Conservation (phyloP, 495 filamentous ascomycete genomes). For the Jackrogersella minutella region DNA sequence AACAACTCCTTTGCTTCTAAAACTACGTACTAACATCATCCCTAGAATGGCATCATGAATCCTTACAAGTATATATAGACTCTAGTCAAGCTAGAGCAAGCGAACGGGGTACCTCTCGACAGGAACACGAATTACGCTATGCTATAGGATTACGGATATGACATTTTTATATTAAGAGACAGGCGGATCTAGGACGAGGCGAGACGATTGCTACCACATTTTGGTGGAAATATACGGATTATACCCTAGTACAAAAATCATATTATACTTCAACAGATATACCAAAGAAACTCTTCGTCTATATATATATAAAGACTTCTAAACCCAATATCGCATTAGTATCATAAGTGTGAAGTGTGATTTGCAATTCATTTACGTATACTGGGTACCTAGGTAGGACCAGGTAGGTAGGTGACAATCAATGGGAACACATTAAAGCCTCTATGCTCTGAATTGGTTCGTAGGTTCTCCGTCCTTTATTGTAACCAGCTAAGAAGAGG, state of each 20-base stretch:
- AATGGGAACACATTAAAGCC: no score
- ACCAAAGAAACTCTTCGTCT: not conserved
- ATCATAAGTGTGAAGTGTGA: no score
- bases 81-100: not conserved
- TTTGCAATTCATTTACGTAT: not conserved
- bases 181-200: not conserved
- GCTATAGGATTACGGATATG: no score
- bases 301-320: no score
- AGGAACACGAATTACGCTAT: not conserved
- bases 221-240: not conserved
- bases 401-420: no score
- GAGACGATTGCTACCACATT: not conserved
- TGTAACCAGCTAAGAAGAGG: no score
- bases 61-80: constrained; percentile 83
- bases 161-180: not conserved
- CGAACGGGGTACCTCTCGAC: no score
- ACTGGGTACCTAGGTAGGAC: no score
- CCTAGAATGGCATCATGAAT: constrained; percentile 91
- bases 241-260: constrained; percentile 4
- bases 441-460: no score
- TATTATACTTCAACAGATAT: constrained; percentile 26
- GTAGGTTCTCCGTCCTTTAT: no score
- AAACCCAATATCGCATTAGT: no score
- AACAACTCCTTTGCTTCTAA: not conserved
- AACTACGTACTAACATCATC: constrained; percentile 8